These are phyloP conservation scores for Candida peoriensis DNA, from an alignment of 805 yeast species.

Conservation along the genomic window DNA sequence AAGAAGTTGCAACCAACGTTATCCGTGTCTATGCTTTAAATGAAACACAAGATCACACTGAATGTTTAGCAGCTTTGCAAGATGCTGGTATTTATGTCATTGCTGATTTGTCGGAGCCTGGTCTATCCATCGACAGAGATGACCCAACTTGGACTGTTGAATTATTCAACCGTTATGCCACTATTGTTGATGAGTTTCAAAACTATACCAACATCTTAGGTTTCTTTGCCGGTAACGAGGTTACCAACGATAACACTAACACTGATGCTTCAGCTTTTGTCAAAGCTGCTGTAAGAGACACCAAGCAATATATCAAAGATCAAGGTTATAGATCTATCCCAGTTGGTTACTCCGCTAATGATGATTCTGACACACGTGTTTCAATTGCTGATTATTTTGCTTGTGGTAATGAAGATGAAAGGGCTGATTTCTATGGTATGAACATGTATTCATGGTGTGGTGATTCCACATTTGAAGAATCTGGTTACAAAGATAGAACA, in stretches of 20 bases:
- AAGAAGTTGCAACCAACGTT: constrained; percentile 58
- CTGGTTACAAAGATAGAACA: constrained; percentile 68
- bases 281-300: constrained; percentile 79
- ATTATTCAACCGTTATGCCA: constrained; percentile 60
- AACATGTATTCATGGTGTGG: constrained; percentile 94
- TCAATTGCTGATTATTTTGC: constrained; percentile 68
- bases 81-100: constrained; percentile 78
- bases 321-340: constrained; percentile 66
- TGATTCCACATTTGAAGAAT: constrained; percentile 43
- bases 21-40: constrained; percentile 74
- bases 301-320: constrained; percentile 58
- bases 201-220: constrained; percentile 71
- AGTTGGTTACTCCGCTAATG: constrained; percentile 80
- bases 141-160: constrained; percentile 61
- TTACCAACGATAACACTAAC: constrained; percentile 59
- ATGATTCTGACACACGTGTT: constrained; percentile 63
- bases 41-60: constrained; percentile 55
- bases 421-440: constrained; percentile 81
- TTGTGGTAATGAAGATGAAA: constrained; percentile 61
- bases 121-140: constrained; percentile 53
- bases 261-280: constrained; percentile 77
- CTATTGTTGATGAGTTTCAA: constrained; percentile 63
- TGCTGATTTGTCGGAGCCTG: constrained; percentile 75
- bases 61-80: constrained; percentile 59
- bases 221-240: constrained; percentile 86